Base-by-base conservation (phyloP, 192 early-diverging fungal species). In the Chytriomyces sp. region DNA sequence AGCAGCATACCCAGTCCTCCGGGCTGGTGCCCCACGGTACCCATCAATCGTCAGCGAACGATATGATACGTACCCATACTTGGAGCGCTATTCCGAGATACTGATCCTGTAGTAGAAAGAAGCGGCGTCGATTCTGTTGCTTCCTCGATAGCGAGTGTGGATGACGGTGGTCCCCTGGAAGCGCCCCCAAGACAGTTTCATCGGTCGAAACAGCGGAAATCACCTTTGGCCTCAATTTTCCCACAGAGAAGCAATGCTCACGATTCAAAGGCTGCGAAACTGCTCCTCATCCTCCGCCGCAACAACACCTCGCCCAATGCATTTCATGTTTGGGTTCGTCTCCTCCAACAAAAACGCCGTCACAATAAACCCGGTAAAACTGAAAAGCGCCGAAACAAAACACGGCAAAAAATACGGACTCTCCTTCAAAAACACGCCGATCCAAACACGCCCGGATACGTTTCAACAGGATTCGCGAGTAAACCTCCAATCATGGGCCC, bases 351-450 rank as follows among this genome's bases (percentile, higher is more conserved):
- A 79, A 20, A 87, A 69, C 44, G 76, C 79, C 35, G 91, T 93
- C 26, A 92, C 70, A 0, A 90, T 62, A 35, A 93, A 86, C 6
- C 93, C 92, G 62, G 90, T 69, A 1, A 91, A 35, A 35, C 90
- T 89, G 8, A 93, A 80, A 18, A 84, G 50, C 5, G 91, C 84
- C 10, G 89, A 89, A 6, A 93, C 80, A 35, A 92, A 69, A 67
- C 96, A 96, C 6, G 96, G 96, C 5, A 98, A 88, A 63, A 94
- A 86, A 67, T 96, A 98, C 0, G 95, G 95, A 67, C 89, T 93
- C 2, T 72, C 44, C 35, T 77, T 81, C 35, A 96, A 88, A 62
- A 96, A 87, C 23, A 47, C 62, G 78, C 92, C 0, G 89, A 71
- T 35, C 73, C 75, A 78, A 86, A 84, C n/a, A 78, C 20, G 16